A percentile compares a stretch with the other conserved stretches of the same genome.
Conservation (phyloP, 1,284 basidiomycete genomes). For the Chalciporus sp. region DNA sequence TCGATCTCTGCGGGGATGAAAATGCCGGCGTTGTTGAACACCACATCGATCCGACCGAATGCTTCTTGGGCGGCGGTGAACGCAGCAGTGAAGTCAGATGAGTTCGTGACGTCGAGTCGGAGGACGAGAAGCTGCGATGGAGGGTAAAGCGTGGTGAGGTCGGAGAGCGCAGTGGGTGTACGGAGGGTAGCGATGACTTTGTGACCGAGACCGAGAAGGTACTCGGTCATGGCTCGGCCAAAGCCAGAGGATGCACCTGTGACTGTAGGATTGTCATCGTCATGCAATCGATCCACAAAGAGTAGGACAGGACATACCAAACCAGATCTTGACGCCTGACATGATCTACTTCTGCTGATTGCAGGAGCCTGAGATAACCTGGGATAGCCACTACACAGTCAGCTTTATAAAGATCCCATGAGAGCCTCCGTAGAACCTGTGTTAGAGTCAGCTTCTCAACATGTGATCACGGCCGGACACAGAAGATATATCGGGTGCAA, state of each 20-base stretch:
- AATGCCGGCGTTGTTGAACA: slow-evolving; percentile 39
- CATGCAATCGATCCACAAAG: too few species aligned
- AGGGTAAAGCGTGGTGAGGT: slow-evolving; percentile 30
- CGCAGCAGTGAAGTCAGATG: slow-evolving; percentile 28
- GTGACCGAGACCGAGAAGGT: slow-evolving; percentile 34
- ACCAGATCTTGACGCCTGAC: slow-evolving; percentile 23
- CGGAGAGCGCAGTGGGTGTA: slow-evolving; percentile 28
- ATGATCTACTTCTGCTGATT: slow-evolving; percentile 3
- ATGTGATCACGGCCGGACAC: too few species aligned
- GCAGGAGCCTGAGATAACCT: too few species aligned
- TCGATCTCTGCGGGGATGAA: slow-evolving; percentile 24
- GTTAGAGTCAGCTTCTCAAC: too few species aligned
- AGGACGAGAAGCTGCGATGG: slow-evolving; percentile 38
- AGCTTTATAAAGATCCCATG: too few species aligned
- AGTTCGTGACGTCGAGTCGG: slow-evolving; percentile 42
- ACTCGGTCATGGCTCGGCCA: slow-evolving; percentile 24
- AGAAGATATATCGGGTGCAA: too few species aligned
- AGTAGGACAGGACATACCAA: slow-evolving; percentile 8
- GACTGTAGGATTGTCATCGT: slow-evolving; percentile 16
- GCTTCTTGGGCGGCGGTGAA: slow-evolving; percentile 35
- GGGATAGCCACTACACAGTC: too few species aligned
- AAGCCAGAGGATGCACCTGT: slow-evolving; percentile 34
- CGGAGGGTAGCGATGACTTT: slow-evolving; percentile 40
- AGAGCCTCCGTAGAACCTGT: too few species aligned
- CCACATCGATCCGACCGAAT: slow-evolving; percentile 46